Base-by-base conservation (phyloP, 2,329 filamentous ascomycete genomes). In the Xylaria sp. region DNA sequence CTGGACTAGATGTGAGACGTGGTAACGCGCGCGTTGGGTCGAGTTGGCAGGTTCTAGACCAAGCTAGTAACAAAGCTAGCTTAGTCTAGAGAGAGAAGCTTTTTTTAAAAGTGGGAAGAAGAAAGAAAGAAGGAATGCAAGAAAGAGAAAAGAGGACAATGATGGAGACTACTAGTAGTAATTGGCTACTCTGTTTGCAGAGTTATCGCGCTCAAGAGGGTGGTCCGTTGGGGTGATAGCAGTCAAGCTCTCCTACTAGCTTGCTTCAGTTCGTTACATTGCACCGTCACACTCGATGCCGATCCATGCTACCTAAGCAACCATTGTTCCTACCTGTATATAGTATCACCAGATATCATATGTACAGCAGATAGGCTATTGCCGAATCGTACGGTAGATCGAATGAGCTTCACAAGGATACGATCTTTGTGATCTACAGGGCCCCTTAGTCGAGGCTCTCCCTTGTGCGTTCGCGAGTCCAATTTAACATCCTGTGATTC, bases 301-400 rank as follows among this genome's bases (percentile, higher is more conserved):
- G 56, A 32, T 46, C 34, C n/a, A 15, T 15, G 25, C 32, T 28
- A n/a, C 39, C 56, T 39, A n/a, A 7, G 7, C 55, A 44, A n/a
- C n/a, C 56, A n/a, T 25, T 34, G 39, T 44, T 20, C 25, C 23
- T 46, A 34, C 28, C 28, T 5, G 18, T 46, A 46, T 28, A 28
- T 28, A 28, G 5, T 28, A 28, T 28, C 28, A 28, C 28, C 28
- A 28, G 28, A 28, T 28, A 28, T 28, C 28, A 28, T 2, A 28
- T 28, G 28, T 28, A 10, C 7, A n/a, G 3, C 15, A 46, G 52
- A 46, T 57, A 46, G 56, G 56, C 56, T 20, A 23, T 32, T 44
- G 25, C 56, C 20, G 9, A 58, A 58, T 58, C 56, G 39, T 46
- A 58, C 41, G 56, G 56, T 32, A 44, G 15, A 58, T 58, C 56